phyloP scores from a whole-genome alignment of 352 stramenopile genomes.

The Salisapilia sapeloensis region DNA sequence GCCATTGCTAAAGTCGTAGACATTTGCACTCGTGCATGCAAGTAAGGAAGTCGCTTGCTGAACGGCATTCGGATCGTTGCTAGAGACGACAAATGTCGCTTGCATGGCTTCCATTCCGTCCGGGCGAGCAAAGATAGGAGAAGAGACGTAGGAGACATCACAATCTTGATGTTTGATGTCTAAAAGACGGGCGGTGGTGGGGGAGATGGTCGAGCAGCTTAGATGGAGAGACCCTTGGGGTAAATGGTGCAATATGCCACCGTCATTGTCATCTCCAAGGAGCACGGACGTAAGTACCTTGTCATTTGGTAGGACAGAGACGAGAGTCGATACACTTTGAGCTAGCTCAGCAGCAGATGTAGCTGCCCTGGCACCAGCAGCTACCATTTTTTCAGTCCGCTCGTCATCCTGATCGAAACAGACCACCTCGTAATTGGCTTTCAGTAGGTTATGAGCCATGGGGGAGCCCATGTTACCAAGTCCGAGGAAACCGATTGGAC shows the following conservation, averaged over 20 bases:
- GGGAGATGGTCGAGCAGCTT: slow-evolving; percentile 57
- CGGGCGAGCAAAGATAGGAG: slow-evolving; percentile 54
- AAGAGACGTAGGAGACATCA: slow-evolving; percentile 21
- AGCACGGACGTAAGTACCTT: slow-evolving; percentile 24
- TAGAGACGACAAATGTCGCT: slow-evolving; percentile 39
- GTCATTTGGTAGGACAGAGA: slow-evolving; percentile 59
- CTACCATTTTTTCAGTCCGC: slow-evolving; percentile 10
- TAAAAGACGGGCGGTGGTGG: slow-evolving; percentile 27
- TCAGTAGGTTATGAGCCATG: slow-evolving; percentile 82
- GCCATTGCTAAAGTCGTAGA: slow-evolving; percentile 33
- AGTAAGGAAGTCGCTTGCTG: slow-evolving; percentile 16
- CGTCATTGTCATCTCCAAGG: slow-evolving; percentile 7
- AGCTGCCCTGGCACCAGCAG: slow-evolving; percentile 13
- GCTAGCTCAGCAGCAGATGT: slow-evolving; percentile 22
- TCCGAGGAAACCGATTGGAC: slow-evolving; percentile 85
- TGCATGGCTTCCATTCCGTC: slow-evolving; percentile 54
- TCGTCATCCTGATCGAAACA: slow-evolving; percentile 36
- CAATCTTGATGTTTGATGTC: slow-evolving; percentile 13
- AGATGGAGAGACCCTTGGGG: slow-evolving; percentile 20
- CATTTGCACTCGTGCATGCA: slow-evolving; percentile 15
- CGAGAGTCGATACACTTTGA: slow-evolving; percentile 14
- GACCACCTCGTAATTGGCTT: slow-evolving; percentile 31
- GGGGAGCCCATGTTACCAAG: slow-evolving; percentile 87
- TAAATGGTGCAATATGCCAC: slow-evolving; percentile 19
- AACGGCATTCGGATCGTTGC: slow-evolving; percentile 15